Conservation (phyloP, 805 yeast species). For the Suhomyces tanzawaensis region DNA sequence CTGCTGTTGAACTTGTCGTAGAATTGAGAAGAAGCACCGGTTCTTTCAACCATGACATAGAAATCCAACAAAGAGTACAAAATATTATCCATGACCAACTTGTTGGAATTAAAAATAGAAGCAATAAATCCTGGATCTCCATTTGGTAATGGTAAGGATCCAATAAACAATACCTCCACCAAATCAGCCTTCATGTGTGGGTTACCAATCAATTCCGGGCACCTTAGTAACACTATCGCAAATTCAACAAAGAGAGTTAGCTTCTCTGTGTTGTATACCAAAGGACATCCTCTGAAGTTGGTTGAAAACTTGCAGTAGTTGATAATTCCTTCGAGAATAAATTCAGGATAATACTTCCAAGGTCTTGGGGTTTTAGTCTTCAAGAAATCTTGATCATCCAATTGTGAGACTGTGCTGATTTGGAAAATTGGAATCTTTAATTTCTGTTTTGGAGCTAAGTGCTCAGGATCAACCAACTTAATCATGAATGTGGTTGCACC, state of each 20-base stretch:
- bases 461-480: constrained; percentile 69
- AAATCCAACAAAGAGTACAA: constrained; percentile 83
- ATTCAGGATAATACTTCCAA: constrained; percentile 84
- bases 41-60: constrained; percentile 92
- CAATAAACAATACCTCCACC: constrained; percentile 76
- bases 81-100: constrained; percentile 60
- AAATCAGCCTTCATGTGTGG: constrained; percentile 89
- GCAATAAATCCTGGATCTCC: constrained; percentile 76
- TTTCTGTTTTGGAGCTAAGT: constrained; percentile 53
- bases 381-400: constrained; percentile 72
- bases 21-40: constrained; percentile 93
- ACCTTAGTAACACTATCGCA: constrained; percentile 70
- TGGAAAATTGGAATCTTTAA: constrained; percentile 55
- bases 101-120: constrained; percentile 60
- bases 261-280: constrained; percentile 52
- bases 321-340: constrained; percentile 75
- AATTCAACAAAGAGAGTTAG: constrained; percentile 64
- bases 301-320: constrained; percentile 65
- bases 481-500: constrained; percentile 74
- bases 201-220: constrained; percentile 82
- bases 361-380: constrained; percentile 67
- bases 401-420: constrained; percentile 59
- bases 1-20: constrained; percentile 94
- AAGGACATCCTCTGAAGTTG: constrained; percentile 54
- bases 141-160: constrained; percentile 54